A percentile compares a stretch with the other conserved stretches of the same genome.
phyloP scores from a whole-genome alignment of 116 monocot genomes.

The Posidonia oceanica region DNA sequence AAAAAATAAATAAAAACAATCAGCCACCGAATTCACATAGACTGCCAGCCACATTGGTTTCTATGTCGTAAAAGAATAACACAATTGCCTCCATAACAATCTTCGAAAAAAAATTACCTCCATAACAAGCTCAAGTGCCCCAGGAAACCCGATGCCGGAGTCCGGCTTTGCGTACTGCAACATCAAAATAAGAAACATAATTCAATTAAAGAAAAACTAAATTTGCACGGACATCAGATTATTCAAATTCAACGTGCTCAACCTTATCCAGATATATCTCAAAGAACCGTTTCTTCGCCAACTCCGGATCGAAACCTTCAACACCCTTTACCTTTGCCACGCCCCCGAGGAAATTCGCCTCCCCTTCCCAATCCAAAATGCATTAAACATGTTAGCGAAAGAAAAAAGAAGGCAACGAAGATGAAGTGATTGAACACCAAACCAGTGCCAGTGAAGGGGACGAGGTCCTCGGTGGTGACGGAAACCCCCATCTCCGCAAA shows the following conservation, averaged over 20 bases:
- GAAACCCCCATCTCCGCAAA: slow-evolving; percentile 87
- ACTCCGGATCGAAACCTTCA: slow-evolving; percentile 46
- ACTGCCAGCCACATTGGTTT: too few relatives aligned
- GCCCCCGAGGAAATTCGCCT: slow-evolving; percentile 95
- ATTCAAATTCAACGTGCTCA: neutral
- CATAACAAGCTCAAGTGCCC: slow-evolving; percentile 74
- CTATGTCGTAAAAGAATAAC: too few relatives aligned
- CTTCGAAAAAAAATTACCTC: slow-evolving; percentile 31
- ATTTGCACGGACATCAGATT: neutral
- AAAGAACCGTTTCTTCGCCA: slow-evolving; percentile 81
- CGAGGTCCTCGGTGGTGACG: slow-evolving; percentile 68
- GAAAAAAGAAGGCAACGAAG: neutral
- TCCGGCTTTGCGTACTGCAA: slow-evolving; percentile 95
- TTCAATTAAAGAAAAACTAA: neutral
- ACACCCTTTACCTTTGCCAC: slow-evolving; percentile 77
- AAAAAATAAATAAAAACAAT: neutral
- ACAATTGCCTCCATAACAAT: too few relatives aligned
- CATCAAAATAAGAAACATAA: neutral
- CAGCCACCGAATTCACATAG: neutral
- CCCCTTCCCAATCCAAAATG: slow-evolving; percentile 26
- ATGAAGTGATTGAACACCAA: neutral
- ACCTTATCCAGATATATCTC: slow-evolving; percentile 95
- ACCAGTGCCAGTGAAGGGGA: slow-evolving; percentile 98
- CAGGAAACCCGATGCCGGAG: slow-evolving; percentile 90
- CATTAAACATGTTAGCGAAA: neutral